Evolutionary conservation across 2,329 filamentous ascomycete species (phyloP).

Genomic region (Fusarium siculi): DNA sequence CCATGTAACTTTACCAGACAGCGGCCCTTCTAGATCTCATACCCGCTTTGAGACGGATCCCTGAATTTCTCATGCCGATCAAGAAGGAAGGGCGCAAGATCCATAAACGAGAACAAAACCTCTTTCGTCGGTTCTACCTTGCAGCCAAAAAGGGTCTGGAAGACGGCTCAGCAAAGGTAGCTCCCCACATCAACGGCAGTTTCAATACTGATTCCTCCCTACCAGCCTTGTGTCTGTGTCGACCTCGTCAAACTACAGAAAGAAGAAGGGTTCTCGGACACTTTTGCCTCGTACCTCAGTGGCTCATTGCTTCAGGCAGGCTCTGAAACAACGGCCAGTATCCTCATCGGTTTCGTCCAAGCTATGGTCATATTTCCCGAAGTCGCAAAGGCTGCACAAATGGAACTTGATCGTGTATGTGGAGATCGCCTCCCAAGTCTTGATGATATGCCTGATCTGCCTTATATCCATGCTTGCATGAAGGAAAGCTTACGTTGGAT

Average conservation of each 20-base stretch:
- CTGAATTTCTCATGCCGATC: background rate
- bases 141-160: background rate
- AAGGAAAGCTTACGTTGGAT: background rate
- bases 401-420: background rate
- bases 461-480: background rate
- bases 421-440: fast-evolving
- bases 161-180: background rate
- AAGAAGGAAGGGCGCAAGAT: background rate
- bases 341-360: background rate
- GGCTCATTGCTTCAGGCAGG: background rate
- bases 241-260: background rate
- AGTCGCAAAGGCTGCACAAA: background rate
- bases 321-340: background rate
- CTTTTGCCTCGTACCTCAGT: background rate
- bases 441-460: fast-evolving
- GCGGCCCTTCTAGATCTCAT: background rate
- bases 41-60: fast-evolving
- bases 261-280: background rate
- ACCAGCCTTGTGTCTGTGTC: background rate
- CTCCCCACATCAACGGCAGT: fast-evolving
- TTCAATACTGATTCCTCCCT: fast-evolving
- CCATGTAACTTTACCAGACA: background rate
- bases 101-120: background rate
- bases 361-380: background rate
- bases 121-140: background rate